Evolutionary conservation across 2,329 filamentous ascomycete species (phyloP).

Genomic region (Davidsoniella neocaledoniae): DNA sequence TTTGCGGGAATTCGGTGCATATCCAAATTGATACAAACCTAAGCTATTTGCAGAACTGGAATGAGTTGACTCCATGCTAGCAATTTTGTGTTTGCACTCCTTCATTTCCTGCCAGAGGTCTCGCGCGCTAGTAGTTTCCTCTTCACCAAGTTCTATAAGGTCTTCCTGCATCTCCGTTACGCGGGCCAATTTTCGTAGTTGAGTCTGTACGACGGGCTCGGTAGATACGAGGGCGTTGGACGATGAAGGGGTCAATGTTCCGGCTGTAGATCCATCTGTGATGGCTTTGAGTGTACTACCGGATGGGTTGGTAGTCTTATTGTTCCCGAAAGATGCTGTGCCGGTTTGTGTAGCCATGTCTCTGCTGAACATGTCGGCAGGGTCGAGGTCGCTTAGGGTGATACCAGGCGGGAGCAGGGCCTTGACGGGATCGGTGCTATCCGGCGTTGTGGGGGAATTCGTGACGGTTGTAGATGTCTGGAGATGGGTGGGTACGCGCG

Average conservation of each 20-base stretch:
- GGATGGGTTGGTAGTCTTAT: neutral
- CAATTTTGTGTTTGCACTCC: conserved; percentile 8
- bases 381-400: conserved; percentile 22
- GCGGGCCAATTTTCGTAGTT: conserved; percentile 26
- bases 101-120: conserved; percentile 12
- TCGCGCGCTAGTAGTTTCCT: conserved; percentile 7
- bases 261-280: neutral
- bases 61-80: conserved; percentile 1
- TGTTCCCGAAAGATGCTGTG: conserved; percentile 14
- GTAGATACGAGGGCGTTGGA: conserved; percentile 1
- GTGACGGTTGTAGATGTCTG: neutral
- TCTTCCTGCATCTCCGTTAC: conserved; percentile 24
- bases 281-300: neutral
- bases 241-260: neutral
- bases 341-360: conserved; percentile 69
- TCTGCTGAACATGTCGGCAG: conserved; percentile 65
- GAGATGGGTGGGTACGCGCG: conserved; percentile 33
- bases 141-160: conserved; percentile 27
- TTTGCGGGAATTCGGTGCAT: conserved; percentile 15
- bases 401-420: conserved; percentile 12
- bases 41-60: neutral
- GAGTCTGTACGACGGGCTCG: conserved; percentile 21
- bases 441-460: conserved; percentile 12
- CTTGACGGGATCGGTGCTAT: conserved; percentile 11
- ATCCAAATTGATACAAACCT: conserved; percentile 7